Percentiles rank a stretch among this genome's conserved stretches.
phyloP scores from a whole-genome alignment of 2,329 filamentous ascomycete genomes.

The Fusarium sarcochroum region DNA sequence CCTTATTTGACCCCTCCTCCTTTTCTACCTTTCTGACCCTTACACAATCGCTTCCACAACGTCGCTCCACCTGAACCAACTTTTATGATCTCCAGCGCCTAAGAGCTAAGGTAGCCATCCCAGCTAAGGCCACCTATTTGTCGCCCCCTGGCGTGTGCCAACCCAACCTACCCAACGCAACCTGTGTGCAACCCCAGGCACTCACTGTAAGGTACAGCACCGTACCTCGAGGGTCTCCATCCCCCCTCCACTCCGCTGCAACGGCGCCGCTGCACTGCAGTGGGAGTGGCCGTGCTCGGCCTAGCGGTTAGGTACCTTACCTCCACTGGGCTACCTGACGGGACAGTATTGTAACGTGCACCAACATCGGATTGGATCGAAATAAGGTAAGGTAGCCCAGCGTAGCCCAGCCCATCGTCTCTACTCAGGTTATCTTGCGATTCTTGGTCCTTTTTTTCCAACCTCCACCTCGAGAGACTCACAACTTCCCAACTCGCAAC shows the following conservation, averaged over 20 bases:
- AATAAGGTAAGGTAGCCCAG: slow-evolving; percentile 43
- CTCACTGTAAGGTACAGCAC: slow-evolving; percentile 39
- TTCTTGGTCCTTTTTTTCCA: slow-evolving; percentile 43
- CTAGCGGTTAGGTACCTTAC: slow-evolving; percentile 34
- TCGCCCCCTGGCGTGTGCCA: slow-evolving; percentile 29
- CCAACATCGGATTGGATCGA: slow-evolving; percentile 41
- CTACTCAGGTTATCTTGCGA: slow-evolving; percentile 41
- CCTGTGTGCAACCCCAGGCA: slow-evolving; percentile 30
- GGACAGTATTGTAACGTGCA: not conserved
- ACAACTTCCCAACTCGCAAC: slow-evolving; percentile 46
- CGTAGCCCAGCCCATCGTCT: slow-evolving; percentile 31
- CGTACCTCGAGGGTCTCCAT: slow-evolving; percentile 21
- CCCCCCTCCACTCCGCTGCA: slow-evolving; percentile 33
- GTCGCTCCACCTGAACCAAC: slow-evolving; percentile 29
- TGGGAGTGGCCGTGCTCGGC: slow-evolving; percentile 27
- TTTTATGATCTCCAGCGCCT: not conserved
- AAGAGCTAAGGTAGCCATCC: slow-evolving; percentile 4
- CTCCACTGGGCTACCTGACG: not conserved
- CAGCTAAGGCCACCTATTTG: slow-evolving; percentile 16
- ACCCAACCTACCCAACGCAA: not conserved
- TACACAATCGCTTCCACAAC: slow-evolving; percentile 38
- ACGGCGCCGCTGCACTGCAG: slow-evolving; percentile 31
- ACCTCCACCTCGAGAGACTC: slow-evolving; percentile 42
- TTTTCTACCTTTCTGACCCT: slow-evolving; percentile 16
- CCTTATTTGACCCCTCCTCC: not conserved